Base-by-base conservation (phyloP, 2,329 filamentous ascomycete species). In the Lasiodiplodia hormozganensis region DNA sequence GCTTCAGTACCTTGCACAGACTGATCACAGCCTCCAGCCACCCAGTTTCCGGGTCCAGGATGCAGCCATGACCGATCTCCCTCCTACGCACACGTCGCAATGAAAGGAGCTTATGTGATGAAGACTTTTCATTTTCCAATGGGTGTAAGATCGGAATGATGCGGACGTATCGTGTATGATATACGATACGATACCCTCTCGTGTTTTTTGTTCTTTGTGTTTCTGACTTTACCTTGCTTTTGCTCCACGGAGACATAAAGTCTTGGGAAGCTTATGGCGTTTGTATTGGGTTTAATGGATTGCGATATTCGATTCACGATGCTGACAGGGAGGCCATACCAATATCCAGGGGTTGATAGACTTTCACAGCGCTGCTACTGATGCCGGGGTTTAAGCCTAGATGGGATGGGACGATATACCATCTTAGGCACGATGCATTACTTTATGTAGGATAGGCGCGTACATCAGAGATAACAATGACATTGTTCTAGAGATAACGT, bases 121-220 rank as follows among this genome's bases (percentile, higher is more conserved):
- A 51, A 16, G 31, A 47, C 2, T 7, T 8, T 36, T 52, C 10
- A 21, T 47, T 52, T 38, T 23, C 14, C 5, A 10, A 12, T 2
- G 14, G 43, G 40, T 52, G 47, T 64, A 52, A 34, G 36, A 64
- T 12, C 10, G 28, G 40, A 34, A 47, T 49, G 60, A 34, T 64
- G 60, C 60, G 21, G 38, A 28, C 21, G 60, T 64, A 64, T 64
- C 60, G 60, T 64, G 60, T 25, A 51, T n/a, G 47, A n/a, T 47
- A 64, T 64, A 52, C 60, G 60, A 64, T 64, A 25, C 60, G 47
- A 64, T 64, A 64, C 60, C 60, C 60, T 21, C 36, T 31, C n/a
- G n/a, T 64, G 43, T 51, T 21, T 43, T 34, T 34, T 38, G 25
- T 64, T 34, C 21, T 36, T 51, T 43, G 51, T 14, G 10, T 49